phyloP scores from a whole-genome alignment of 208 protist species.

The Leishmania tropica region DNA sequence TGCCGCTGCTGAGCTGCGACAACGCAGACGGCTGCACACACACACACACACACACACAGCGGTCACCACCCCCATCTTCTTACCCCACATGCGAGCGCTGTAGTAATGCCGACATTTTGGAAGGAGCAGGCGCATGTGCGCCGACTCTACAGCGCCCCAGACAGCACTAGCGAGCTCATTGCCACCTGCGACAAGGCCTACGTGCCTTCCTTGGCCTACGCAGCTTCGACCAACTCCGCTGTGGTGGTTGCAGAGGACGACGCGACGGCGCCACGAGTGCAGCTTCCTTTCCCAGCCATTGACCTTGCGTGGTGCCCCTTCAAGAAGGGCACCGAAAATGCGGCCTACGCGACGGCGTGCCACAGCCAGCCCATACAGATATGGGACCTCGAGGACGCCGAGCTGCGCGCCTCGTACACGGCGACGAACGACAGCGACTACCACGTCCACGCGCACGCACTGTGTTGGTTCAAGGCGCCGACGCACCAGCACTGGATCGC shows the following conservation, averaged over 20 bases:
- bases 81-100: background rate
- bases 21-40: background rate
- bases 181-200: conserved; percentile 43
- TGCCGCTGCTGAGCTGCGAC: background rate
- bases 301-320: conserved; percentile 83
- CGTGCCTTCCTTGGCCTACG: conserved; percentile 21
- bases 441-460: conserved; percentile 43
- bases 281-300: conserved; percentile 65
- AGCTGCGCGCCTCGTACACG: conserved; percentile 71
- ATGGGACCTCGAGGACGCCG: conserved; percentile 71
- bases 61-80: background rate
- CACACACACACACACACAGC: background rate
- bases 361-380: conserved; percentile 71
- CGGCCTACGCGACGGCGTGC: conserved; percentile 64
- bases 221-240: background rate
- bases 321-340: conserved; percentile 45
- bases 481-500: conserved; percentile 31
- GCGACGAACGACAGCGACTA: conserved; percentile 60
- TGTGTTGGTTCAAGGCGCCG: conserved; percentile 44
- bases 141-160: conserved; percentile 59
- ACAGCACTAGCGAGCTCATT: conserved; percentile 47
- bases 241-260: conserved; percentile 3
- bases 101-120: background rate
- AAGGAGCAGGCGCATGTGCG: conserved; percentile 39
- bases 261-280: conserved; percentile 37